phyloP scores from a whole-genome alignment of 75 land plant species.

The Isoetes taiwanensis region DNA sequence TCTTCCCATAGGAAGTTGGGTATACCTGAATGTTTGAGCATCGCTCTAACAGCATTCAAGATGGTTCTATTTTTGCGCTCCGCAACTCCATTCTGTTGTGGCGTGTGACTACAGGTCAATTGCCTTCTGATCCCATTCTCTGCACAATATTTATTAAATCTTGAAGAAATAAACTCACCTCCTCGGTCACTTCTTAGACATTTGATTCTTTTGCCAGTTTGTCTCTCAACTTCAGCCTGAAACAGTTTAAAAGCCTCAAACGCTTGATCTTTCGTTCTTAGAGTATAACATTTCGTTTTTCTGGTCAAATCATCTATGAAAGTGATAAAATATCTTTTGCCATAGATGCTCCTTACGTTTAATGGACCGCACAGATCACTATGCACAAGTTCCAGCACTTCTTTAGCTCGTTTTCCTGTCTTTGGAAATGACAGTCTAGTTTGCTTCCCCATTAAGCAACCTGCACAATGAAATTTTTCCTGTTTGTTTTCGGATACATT shows the following conservation, averaged over 20 bases:
- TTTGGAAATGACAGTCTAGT: too few species aligned
- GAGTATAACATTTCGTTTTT: too few species aligned
- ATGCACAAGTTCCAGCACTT: too few species aligned
- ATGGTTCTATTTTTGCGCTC: background rate
- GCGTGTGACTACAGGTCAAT: background rate
- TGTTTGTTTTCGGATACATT: too few species aligned
- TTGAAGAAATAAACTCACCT: background rate
- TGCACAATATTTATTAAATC: background rate
- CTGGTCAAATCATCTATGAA: too few species aligned
- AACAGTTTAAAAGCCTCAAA: background rate
- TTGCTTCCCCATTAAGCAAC: too few species aligned
- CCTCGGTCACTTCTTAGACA: conserved; percentile 5
- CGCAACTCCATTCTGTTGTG: background rate
- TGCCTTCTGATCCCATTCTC: conserved; percentile 6
- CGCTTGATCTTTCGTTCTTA: too few species aligned
- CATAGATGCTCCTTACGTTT: too few species aligned
- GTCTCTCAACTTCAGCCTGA: background rate
- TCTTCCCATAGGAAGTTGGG: background rate
- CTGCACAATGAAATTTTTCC: too few species aligned
- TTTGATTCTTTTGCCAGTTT: background rate
- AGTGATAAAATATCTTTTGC: too few species aligned
- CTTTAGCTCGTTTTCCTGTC: too few species aligned
- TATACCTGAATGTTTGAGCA: background rate
- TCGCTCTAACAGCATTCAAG: background rate
- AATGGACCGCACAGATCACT: too few species aligned